Evolutionary conservation across 352 stramenopile species (phyloP), one percentile per base, ranked within the genome.

Genomic region (Globisporangium parvum): DNA sequence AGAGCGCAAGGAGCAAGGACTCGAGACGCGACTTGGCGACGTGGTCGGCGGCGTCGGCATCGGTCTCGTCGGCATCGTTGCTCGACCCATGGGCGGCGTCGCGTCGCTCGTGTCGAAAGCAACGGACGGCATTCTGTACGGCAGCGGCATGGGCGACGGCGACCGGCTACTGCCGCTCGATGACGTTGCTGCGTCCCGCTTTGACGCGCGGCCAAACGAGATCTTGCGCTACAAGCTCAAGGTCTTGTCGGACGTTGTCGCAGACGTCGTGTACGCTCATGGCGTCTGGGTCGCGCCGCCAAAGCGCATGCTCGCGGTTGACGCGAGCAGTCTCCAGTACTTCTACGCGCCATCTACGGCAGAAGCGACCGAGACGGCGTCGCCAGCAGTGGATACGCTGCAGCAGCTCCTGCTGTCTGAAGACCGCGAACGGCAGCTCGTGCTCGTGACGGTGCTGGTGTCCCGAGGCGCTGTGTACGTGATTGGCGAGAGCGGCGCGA

Each of bases 141-240:
- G 74, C 18, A 80, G 64, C 20, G 72, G 75, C 54, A 77, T 87
- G 49, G 65, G 68, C 26, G 67, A 69, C 24, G 70, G 69, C 33
- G 70, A 70, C 40, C 50, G 67, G 11, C 24, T 63, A 42, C 48
- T 68, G 21, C 64, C 67, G 31, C 66, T 76, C 35, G 67, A 85
- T 12, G 57, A 56, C 1, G 51, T 53, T 12, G 23, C 35, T 23
- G 65, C 62, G 31, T 51, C 62, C 3, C 63, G 57, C 0, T 85
- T 90, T 50, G 66, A 81, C 47, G 74, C 77, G 2, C 58, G 62
- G 17, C 75, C 74, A 11, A 91, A 93, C 52, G 81, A 89, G 33
- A 51, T 88, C 11, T 64, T 90, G 23, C 81, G 84, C 12, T 89
- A 88, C 62, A 89, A 88, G 57, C 61, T 93, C 48, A 88, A 92